Base-by-base conservation (phyloP, 2,329 filamentous ascomycete species). In the Fusarium abutilonis region DNA sequence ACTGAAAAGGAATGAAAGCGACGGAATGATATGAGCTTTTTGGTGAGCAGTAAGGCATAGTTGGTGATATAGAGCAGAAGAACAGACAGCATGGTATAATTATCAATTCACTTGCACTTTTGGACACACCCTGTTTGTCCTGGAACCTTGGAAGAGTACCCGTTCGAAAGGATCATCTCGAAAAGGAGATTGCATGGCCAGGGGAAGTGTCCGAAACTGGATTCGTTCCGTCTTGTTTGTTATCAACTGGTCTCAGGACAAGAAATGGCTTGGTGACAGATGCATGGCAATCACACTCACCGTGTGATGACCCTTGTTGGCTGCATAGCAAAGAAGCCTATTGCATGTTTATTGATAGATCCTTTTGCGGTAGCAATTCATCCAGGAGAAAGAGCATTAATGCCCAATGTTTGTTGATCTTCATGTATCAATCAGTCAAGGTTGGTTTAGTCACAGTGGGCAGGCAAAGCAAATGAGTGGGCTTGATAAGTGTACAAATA, bases 11-110 rank as follows among this genome's bases (percentile, higher is more conserved):
- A 10, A 55, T 39, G 56, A 48, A 44, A 43, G 56, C 56, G 56
- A 55, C 31, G 49, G 56, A 49, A 41, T 51, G 49, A 29, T 14
- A 38, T 19, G 46, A 35, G 42, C 32, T 19, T 45, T 13, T 56
- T 47, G 48, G 54, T 26, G 57, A 47, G 39, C 36, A 40, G 44
- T 28, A 19, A 46, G 38, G 21, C 43, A 54, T 43, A 38, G 39
- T 21, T 34, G 40, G 40, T 41, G 44, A 51, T 51, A 63, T 57
- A 64, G 62, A 65, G 34, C 45, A 49, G 61, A 34, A 48, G 47
- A 26, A 14, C 17, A 46, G 28, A 31, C 21, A 65, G 38, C 42
- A 50, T 42, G 56, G 47, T 50, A 51, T 63, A 49, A 55, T 48
- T 14, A 48, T 45, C 34, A 26, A 39, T 44, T 46, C 26, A 47